phyloP scores from a whole-genome alignment of 176 grass and related monocot species.

The Themeda triandra region DNA sequence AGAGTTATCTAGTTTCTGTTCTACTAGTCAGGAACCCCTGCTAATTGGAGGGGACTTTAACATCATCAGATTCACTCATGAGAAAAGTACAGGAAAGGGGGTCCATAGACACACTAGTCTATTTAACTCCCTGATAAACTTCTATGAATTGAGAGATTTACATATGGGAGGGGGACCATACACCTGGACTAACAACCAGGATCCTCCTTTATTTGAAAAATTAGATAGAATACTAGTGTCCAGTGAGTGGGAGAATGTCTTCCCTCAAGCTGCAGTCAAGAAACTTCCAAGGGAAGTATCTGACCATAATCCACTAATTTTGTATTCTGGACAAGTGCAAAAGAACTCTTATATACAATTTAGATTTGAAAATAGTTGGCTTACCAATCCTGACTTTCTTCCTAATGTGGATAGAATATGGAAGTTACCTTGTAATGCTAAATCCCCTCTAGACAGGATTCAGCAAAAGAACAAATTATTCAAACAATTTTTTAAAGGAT shows the following conservation, averaged over 20 bases:
- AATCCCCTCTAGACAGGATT: not conserved
- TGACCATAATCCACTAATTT: not conserved
- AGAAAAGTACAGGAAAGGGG: too few relatives aligned
- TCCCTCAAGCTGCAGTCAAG: accelerated
- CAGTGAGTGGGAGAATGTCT: not conserved
- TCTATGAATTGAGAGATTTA: too few relatives aligned
- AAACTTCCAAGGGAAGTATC: not conserved
- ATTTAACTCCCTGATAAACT: too few relatives aligned
- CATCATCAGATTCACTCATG: too few relatives aligned
- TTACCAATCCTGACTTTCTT: not conserved
- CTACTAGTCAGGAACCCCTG: too few relatives aligned
- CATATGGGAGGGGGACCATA: too few relatives aligned
- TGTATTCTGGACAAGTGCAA: not conserved
- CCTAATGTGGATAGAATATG: not conserved
- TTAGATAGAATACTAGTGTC: too few relatives aligned
- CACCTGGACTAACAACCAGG: too few relatives aligned
- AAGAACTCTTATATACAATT: too few relatives aligned
- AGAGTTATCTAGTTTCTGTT: too few relatives aligned
- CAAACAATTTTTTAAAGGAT: not conserved
- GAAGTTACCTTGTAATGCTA: accelerated
- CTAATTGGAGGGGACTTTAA: too few relatives aligned
- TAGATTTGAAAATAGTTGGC: not conserved
- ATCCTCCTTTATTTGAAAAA: too few relatives aligned
- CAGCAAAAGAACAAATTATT: not conserved
- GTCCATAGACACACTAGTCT: accelerated